A percentile compares a stretch with the other conserved stretches of the same genome.
Evolutionary conservation across 345 rosid species (phyloP).

Genomic region (Streptanthus diversifolius): DNA sequence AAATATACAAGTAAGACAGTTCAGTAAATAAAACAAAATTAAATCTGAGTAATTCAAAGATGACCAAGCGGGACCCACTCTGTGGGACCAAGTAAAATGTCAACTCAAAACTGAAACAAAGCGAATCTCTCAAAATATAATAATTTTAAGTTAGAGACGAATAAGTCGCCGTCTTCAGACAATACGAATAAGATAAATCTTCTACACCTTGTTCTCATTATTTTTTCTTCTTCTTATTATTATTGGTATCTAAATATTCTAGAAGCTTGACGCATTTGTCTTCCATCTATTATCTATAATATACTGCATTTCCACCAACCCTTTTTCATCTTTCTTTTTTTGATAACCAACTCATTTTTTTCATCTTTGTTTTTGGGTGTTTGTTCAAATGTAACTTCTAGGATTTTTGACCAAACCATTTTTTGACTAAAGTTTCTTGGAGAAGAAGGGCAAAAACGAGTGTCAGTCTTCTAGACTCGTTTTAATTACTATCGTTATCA

Average conservation of each 20-base stretch:
- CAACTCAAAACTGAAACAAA: constrained; percentile 28
- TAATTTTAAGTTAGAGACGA: constrained; percentile 1
- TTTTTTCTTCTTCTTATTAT: background rate
- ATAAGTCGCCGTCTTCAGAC: constrained; percentile 34
- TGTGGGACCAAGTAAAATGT: constrained; percentile 11
- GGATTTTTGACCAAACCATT: constrained; percentile 1
- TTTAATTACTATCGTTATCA: constrained; percentile 3
- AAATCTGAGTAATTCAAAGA: background rate
- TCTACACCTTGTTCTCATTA: constrained; percentile 24
- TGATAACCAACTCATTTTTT: background rate
- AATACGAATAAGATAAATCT: constrained; percentile 33
- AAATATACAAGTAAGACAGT: too few species aligned
- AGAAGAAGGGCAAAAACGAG: constrained; percentile 11
- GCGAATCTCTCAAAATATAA: constrained; percentile 24
- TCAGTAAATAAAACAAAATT: background rate
- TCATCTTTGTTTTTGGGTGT: constrained; percentile 15
- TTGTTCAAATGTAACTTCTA: constrained; percentile 30
- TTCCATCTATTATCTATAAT: background rate
- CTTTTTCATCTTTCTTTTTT: constrained; percentile 1
- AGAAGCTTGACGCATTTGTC: constrained; percentile 25
- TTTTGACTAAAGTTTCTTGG: constrained; percentile 30
- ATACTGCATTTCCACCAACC: constrained; percentile 28
- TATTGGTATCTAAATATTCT: constrained; percentile 11
- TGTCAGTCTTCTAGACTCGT: constrained; percentile 26
- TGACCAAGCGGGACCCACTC: constrained; percentile 3